Base-by-base conservation (phyloP, 371 early-diverging fungal genomes). In the Circinella umbellata region DNA sequence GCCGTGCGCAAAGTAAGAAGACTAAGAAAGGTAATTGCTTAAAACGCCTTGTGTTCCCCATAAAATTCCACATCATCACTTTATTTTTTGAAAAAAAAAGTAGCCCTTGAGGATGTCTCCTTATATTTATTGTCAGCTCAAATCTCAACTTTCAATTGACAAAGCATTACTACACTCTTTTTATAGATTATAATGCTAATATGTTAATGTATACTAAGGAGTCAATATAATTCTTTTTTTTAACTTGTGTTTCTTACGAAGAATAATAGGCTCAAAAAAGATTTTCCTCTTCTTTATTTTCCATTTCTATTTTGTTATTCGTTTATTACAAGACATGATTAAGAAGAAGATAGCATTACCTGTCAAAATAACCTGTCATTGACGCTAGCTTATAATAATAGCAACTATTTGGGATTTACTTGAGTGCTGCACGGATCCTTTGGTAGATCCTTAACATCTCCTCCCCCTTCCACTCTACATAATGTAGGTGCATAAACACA, bases 401-500 rank as follows among this genome's bases (percentile, higher is more conserved):
- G 27, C 2, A 27, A 27, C 27, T 47, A 17, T 54, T 54, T 20
- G 10, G 54, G 54, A 7, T 15, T 57, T 57, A 57, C 35, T 5
- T 57, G 35, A n/a, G 27, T 34, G 57, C 27, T 57, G 20, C 57
- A 57, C 57, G 27, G 57, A 57, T 57, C 6, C 15, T 4, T 57
- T 57, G 57, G 57, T 57, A 18, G 57, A 57, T 57, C 57, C 27
- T 57, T 11, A 11, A 27, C n/a, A 7, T 18, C 37, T 1, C 57
- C 57, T 37, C 1, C 57, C 6, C 11, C 42, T 9, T 9, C 42
- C 57, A 34, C 6, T 27, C 8, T 51, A 57, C 57, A 57, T 61
- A 17, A 61, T 61, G 62, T 61, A 61, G 46, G 46, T 61, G 62
- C 46, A 61, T 38, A 38, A 61, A 7, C 62, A 61, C 62, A 61